Base-by-base conservation (phyloP, 2,329 filamentous ascomycete species). In the Penicillium sp. region DNA sequence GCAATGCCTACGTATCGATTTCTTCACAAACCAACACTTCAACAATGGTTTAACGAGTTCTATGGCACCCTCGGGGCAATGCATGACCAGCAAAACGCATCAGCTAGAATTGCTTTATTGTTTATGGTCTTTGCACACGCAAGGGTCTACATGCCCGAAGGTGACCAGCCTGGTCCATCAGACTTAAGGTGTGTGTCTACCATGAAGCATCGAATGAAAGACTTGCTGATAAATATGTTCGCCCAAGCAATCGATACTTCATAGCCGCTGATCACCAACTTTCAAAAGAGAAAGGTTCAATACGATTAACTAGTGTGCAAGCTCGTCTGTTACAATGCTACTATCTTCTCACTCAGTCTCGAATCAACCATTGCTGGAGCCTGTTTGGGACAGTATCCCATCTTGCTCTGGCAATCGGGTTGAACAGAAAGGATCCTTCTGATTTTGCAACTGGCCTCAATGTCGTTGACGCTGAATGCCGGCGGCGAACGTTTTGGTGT, bases 331-430 rank as follows among this genome's bases (percentile, higher is more conserved):
- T 65, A 0, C 77, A 79, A 56, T 78, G 76, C 45, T 77, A 74
- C 43, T 80, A 76, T 43, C 68, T 80, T 0, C 67, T 80, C 1
- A 67, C 75, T 0, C 73, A 73, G 9, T 80, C 78, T 2, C 74
- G 78, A 3, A 69, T 80, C 55, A 80, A 80, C 52, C 76, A 79
- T 43, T 77, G 75, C 58, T 80, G 77, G 77, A 77, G 67, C 38
- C 64, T 77, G 0, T 80, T 80, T 9, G 78, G 78, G 1, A 79
- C 73, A 0, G 68, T 72, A 0, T 67, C 74, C 0, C 75, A 77
- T 42, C 55, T 80, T 0, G 72, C 69, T 0, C 65, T 71, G 0
- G 71, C 61, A 32, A 60, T 61, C 32, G 61, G 61, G 1, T 53
- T 64, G n/a, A 58, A 64, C 45, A 40, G 59, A 16, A 40, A 40